phyloP scores from a whole-genome alignment of 1,284 basidiomycete species.

The Boletus semigastroideus region DNA sequence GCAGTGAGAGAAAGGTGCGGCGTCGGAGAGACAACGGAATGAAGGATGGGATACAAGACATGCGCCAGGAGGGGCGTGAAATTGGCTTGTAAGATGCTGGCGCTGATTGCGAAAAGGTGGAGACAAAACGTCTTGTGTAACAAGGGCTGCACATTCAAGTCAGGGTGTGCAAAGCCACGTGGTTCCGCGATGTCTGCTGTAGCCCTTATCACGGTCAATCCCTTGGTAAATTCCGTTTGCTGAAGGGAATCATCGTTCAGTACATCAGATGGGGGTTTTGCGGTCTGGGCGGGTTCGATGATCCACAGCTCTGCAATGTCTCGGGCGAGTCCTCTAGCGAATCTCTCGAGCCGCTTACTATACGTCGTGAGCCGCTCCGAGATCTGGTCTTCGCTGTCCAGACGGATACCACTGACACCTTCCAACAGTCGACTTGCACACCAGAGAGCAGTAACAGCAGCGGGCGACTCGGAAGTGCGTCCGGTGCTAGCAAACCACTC shows the following conservation, averaged over 20 bases:
- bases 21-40: slow-evolving; percentile 72
- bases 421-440: slow-evolving; percentile 74
- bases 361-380: slow-evolving; percentile 33
- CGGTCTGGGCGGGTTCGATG: slow-evolving; percentile 24
- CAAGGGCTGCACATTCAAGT: slow-evolving; percentile 40
- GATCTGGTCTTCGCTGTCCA: slow-evolving; percentile 30
- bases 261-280: slow-evolving; percentile 8
- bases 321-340: slow-evolving; percentile 61
- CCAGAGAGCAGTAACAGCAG: slow-evolving; percentile 79
- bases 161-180: slow-evolving; percentile 39
- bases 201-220: slow-evolving; percentile 39
- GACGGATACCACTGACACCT: slow-evolving; percentile 55
- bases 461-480: slow-evolving; percentile 40
- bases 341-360: slow-evolving; percentile 59
- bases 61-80: slow-evolving; percentile 77
- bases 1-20: slow-evolving; percentile 70
- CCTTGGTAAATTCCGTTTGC: slow-evolving; percentile 49
- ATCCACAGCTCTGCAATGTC: slow-evolving; percentile 75
- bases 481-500: slow-evolving; percentile 81
- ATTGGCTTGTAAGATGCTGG: slow-evolving; percentile 62
- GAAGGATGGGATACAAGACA: slow-evolving; percentile 80
- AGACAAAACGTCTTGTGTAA: slow-evolving; percentile 66
- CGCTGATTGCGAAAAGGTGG: slow-evolving; percentile 68
- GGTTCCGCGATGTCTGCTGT: slow-evolving; percentile 42
- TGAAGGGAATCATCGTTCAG: slow-evolving; percentile 29